phyloP scores from a whole-genome alignment of 208 protist genomes.

The Zelonia costaricensis region DNA sequence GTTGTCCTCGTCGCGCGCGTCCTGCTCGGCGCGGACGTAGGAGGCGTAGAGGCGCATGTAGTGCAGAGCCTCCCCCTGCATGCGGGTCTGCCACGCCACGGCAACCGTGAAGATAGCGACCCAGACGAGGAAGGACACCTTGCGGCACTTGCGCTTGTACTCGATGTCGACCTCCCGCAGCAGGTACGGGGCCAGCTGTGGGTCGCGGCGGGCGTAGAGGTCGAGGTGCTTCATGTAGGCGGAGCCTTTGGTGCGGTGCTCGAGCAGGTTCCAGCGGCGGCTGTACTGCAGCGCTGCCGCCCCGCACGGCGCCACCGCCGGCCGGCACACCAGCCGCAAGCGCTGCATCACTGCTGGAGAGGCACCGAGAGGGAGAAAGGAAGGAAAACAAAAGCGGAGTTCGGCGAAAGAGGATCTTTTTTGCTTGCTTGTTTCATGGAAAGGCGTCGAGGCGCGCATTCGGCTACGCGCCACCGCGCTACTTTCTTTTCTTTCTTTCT shows the following conservation, averaged over 20 bases:
- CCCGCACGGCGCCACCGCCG: conserved; percentile 1
- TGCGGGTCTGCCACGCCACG: conserved; percentile 58
- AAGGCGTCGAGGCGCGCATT: too few relatives aligned
- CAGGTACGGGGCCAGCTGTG: conserved; percentile 87
- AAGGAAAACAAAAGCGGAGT: conserved; percentile 14
- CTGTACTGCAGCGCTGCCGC: conserved; percentile 26
- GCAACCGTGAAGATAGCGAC: conserved; percentile 71
- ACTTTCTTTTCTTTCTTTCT: too few relatives aligned
- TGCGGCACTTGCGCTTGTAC: conserved; percentile 88
- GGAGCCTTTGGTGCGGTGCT: conserved; percentile 84
- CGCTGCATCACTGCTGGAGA: conserved; percentile 2
- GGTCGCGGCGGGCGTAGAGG: conserved; percentile 87
- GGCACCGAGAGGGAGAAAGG: background rate
- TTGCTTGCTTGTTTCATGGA: too few relatives aligned
- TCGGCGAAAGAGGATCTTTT: too few relatives aligned
- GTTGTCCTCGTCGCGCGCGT: conserved; percentile 81
- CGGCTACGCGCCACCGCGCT: too few relatives aligned
- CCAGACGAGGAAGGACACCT: conserved; percentile 86
- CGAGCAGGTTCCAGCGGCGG: conserved; percentile 61
- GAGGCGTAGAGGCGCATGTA: conserved; percentile 84
- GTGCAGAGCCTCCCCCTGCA: conserved; percentile 80
- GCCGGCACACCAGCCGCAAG: conserved; percentile 1
- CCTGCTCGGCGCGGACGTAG: conserved; percentile 66
- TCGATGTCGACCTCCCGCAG: conserved; percentile 92
- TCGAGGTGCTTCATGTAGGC: conserved; percentile 91